Percentiles rank a stretch among this genome's conserved stretches.
Conservation (phyloP, 2,329 filamentous ascomycete genomes). For the Exophiala sp. region DNA sequence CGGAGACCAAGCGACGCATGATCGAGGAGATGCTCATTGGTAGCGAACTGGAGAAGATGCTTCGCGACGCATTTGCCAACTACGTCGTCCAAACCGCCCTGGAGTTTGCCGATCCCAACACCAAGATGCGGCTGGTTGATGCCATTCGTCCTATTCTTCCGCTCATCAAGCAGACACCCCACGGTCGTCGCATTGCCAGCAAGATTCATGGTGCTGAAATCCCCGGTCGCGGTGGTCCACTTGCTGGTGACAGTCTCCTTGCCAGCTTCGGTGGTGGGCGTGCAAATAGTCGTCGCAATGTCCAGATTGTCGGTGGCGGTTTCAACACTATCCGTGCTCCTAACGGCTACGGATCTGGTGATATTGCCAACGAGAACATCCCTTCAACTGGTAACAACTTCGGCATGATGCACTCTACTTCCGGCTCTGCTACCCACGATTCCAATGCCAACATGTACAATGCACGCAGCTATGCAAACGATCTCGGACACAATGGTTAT, state of each 20-base stretch:
- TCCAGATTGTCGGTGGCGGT: constrained; percentile 29
- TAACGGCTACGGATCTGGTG: constrained; percentile 10
- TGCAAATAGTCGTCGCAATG: constrained; percentile 27
- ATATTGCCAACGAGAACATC: constrained; percentile 14
- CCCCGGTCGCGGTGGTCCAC: constrained; percentile 36
- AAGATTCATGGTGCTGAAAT: constrained; percentile 64
- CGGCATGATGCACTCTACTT: constrained; percentile 8
- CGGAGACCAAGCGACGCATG: constrained; percentile 69
- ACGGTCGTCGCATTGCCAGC: constrained; percentile 85
- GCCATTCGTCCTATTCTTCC: constrained; percentile 78
- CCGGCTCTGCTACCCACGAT: constrained; percentile 5
- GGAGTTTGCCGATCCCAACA: constrained; percentile 69
- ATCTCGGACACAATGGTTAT: constrained; percentile 20
- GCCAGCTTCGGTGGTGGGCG: constrained; percentile 31
- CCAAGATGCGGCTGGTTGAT: constrained; percentile 72
- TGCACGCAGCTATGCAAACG: constrained; percentile 17
- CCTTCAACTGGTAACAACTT: constrained; percentile 14
- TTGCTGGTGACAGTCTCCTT: constrained; percentile 38
- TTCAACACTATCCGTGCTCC: constrained; percentile 23
- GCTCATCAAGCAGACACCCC: constrained; percentile 80
- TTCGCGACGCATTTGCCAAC: constrained; percentile 91
- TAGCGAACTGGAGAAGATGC: constrained; percentile 75
- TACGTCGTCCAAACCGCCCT: constrained; percentile 97
- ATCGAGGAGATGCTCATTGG: constrained; percentile 72
- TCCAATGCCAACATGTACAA: constrained; percentile 20